phyloP scores from a whole-genome alignment of 2,329 filamentous ascomycete species.

The Hirsutella minnesotensis region DNA sequence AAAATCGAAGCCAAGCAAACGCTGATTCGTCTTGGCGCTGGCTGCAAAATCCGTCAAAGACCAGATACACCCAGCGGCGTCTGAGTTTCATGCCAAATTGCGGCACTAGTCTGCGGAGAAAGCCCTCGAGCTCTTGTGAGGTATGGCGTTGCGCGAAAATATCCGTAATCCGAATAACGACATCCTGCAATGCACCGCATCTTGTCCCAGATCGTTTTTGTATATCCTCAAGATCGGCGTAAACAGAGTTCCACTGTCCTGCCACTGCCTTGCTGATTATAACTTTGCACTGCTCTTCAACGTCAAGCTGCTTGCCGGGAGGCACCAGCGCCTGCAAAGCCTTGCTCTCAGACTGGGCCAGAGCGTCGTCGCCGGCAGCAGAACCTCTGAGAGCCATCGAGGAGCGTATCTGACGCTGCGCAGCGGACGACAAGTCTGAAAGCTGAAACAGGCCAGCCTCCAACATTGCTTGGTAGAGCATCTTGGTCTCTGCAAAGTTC shows the following conservation, averaged over 20 bases:
- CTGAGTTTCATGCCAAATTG: conserved; percentile 15
- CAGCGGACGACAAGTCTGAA: conserved; percentile 6
- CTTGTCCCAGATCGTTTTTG: conserved; percentile 6
- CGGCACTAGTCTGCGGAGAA: conserved; percentile 16
- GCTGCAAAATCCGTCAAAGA: conserved; percentile 18
- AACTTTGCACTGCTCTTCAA: conserved; percentile 15
- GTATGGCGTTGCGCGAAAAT: conserved; percentile 15
- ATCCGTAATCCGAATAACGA: conserved; percentile 21
- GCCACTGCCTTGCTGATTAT: conserved; percentile 15
- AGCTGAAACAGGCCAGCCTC: conserved; percentile 15
- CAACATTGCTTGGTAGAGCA: conserved; percentile 16
- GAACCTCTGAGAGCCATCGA: conserved; percentile 14
- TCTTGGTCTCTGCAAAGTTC: conserved; percentile 9
- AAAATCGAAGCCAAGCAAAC: conserved; percentile 20
- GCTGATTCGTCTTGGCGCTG: conserved; percentile 15
- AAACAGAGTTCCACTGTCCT: conserved; percentile 15
- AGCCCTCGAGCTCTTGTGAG: conserved; percentile 14
- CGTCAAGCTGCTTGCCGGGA: conserved; percentile 10
- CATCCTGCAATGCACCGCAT: conserved; percentile 12
- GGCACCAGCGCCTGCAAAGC: conserved; percentile 10
- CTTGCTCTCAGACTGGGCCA: conserved; percentile 13
- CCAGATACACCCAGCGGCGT: conserved; percentile 15
- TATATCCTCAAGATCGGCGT: conserved; percentile 11
- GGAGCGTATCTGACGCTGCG: conserved; percentile 17
- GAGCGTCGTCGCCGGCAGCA: conserved; percentile 15